Evolutionary conservation across 1,284 basidiomycete genomes (phyloP).

Genomic region (Sporisorium graminicola): DNA sequence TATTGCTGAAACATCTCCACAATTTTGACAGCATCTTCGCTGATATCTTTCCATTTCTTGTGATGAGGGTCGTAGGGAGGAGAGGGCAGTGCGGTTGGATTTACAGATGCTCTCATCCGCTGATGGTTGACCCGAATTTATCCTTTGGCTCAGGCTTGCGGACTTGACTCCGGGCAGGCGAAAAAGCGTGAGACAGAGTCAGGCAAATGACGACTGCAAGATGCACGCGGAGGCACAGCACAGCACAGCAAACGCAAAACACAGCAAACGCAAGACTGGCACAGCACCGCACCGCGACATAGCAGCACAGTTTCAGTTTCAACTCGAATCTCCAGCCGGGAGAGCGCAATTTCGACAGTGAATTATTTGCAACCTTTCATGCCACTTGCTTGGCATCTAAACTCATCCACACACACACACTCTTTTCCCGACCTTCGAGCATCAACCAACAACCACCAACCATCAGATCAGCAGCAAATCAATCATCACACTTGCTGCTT

Average conservation of each 20-base stretch:
- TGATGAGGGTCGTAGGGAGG: too few relatives aligned
- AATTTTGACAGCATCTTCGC: neutral
- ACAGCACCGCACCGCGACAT: too few relatives aligned
- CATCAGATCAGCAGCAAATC: neutral
- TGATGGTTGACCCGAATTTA: too few relatives aligned
- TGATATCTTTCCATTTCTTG: neutral
- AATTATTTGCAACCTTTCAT: neutral
- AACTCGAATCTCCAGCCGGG: neutral
- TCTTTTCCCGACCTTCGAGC: neutral
- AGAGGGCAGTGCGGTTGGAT: neutral
- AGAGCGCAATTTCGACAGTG: neutral
- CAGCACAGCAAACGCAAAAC: too few relatives aligned
- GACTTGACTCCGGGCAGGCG: too few relatives aligned
- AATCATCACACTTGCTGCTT: too few relatives aligned
- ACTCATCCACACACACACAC: neutral
- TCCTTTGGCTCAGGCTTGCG: too few relatives aligned
- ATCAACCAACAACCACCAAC: neutral
- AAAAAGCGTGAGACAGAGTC: too few relatives aligned
- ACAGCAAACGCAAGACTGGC: too few relatives aligned
- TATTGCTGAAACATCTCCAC: neutral
- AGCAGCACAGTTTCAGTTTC: neutral
- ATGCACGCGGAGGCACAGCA: neutral
- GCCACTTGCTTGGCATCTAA: constrained; percentile 2
- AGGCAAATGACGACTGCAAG: neutral
- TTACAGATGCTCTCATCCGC: too few relatives aligned